Base-by-base conservation (phyloP, 306 rosid genomes). In the Arachis stenosperma region DNA sequence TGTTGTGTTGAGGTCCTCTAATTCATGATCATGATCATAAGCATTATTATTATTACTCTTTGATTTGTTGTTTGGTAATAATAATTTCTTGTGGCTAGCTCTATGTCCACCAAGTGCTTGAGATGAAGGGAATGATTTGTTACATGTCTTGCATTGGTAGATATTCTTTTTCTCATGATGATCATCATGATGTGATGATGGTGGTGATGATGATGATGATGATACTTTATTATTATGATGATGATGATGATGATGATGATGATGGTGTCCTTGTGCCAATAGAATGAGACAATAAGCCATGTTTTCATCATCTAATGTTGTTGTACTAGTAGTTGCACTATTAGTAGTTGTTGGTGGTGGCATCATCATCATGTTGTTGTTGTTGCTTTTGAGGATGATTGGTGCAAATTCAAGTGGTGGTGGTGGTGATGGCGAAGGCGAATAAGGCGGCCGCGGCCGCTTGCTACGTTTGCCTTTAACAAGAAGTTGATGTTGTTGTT, bases 31-130 rank as follows among this genome's bases (percentile, higher is more conserved):
- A 69, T 70, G 36, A 61, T 63, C 43, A 33, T 65, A 62, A 52
- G 64, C 74, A 4, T 7, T 6, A 51, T 48, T 33, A 33, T 33
- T 33, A 33, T 33, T 33, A 40, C 54, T 42, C 37, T 13, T 65
- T 33, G 69, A 33, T 75, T 46, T 46, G 51, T 46, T 46, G 3
- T 46, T 42, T 6, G 54, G 51, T 43, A 43, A 43, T 43, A 43
- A 43, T 43, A 43, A 47, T 12, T 48, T 93, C 83, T 79, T 93
- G 82, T 93, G 96, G 53, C 97, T 91, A 2, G 98, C 88, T 78
- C 98, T 79, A 62, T 93, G 98, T 41, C 98, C 98, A 4, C 98
- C 98, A 6, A 90, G 90, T 0, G 98, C 96, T 83, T 91, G 98
- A 56, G 89, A 93, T 2, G 98, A 93, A 59, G 87, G 80, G 69